These are phyloP conservation scores for Leptomonas pyrrhocoris DNA, from an alignment of 208 protist species.

Conservation along the genomic window DNA sequence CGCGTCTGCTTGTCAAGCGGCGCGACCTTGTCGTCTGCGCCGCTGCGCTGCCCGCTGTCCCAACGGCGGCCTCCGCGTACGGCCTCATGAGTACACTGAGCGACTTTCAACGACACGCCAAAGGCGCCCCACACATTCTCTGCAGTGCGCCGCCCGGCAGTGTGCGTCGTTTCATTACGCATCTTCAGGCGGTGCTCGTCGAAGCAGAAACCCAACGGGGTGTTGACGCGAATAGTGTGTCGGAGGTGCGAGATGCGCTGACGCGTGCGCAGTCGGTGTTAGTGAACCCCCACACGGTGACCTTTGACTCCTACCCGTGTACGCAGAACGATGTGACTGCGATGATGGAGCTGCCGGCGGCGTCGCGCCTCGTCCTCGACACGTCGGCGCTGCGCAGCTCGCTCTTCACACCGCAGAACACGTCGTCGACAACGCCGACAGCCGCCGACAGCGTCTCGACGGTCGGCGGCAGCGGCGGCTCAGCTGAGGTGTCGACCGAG, in stretches of 20 bases:
- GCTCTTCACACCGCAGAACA: background rate
- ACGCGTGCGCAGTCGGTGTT: slow-evolving; percentile 18
- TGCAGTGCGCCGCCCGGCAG: slow-evolving; percentile 1
- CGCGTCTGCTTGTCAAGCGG: slow-evolving; percentile 14
- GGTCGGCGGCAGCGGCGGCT: slow-evolving; percentile 18
- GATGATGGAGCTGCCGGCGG: slow-evolving; percentile 6
- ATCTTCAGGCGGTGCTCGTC: background rate
- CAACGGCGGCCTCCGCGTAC: slow-evolving; percentile 7
- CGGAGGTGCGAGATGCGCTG: slow-evolving; percentile 16
- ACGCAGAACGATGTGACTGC: background rate
- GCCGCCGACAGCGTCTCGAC: slow-evolving; percentile 16
- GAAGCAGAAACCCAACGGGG: background rate
- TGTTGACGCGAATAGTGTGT: background rate
- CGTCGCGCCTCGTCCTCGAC: slow-evolving; percentile 5
- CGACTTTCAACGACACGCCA: slow-evolving; percentile 8
- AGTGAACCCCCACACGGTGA: slow-evolving; percentile 2
- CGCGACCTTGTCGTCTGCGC: slow-evolving; percentile 25
- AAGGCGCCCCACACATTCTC: background rate
- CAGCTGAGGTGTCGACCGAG: slow-evolving; percentile 6
- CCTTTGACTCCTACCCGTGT: slow-evolving; percentile 21
- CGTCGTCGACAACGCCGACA: slow-evolving; percentile 10
- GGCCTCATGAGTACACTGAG: slow-evolving; percentile 10
- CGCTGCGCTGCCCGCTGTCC: slow-evolving; percentile 13
- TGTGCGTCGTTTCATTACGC: slow-evolving; percentile 14
- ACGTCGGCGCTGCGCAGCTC: slow-evolving; percentile 4